These are phyloP conservation scores for Lasiosphaeris hirsuta DNA, from an alignment of 495 filamentous ascomycete species.

Conservation along the genomic window DNA sequence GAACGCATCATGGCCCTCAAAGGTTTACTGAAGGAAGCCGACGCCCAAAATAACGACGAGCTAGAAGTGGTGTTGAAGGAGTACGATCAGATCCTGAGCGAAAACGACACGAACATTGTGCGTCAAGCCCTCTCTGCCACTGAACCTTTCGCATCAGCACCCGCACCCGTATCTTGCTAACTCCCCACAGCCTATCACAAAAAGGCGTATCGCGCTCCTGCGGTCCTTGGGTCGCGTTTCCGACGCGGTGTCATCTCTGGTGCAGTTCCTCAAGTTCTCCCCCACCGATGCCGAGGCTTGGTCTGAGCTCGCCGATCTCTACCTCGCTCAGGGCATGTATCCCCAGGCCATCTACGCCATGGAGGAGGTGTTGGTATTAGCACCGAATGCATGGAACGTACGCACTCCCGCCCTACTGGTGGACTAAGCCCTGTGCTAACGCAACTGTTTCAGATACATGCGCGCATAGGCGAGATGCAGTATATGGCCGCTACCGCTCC, in stretches of 20 bases:
- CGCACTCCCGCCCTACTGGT: constrained; percentile 28
- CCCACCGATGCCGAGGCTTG: constrained; percentile 93
- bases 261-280: constrained; percentile 71
- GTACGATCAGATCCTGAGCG: constrained; percentile 71
- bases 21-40: constrained; percentile 84
- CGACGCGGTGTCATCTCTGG: constrained; percentile 72
- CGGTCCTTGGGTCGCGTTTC: constrained; percentile 61
- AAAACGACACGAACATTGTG: constrained; percentile 79
- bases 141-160: not conserved
- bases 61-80: constrained; percentile 66
- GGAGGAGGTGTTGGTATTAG: constrained; percentile 83
- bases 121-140: constrained; percentile 26
- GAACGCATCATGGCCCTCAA: constrained; percentile 77
- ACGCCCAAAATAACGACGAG: constrained; percentile 58
- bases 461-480: constrained; percentile 76
- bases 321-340: constrained; percentile 70
- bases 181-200: constrained; percentile 66
- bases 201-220: constrained; percentile 79
- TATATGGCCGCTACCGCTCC: constrained; percentile 61
- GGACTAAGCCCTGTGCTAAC: constrained; percentile 28
- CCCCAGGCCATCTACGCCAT: constrained; percentile 81
- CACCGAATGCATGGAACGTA: constrained; percentile 96
- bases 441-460: constrained; percentile 63
- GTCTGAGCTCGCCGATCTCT: constrained; percentile 87
- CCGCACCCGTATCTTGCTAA: constrained; percentile 19